These are phyloP conservation scores for Fusarium sp. DNA, from an alignment of 2,329 filamentous ascomycete genomes.

Conservation along the genomic window DNA sequence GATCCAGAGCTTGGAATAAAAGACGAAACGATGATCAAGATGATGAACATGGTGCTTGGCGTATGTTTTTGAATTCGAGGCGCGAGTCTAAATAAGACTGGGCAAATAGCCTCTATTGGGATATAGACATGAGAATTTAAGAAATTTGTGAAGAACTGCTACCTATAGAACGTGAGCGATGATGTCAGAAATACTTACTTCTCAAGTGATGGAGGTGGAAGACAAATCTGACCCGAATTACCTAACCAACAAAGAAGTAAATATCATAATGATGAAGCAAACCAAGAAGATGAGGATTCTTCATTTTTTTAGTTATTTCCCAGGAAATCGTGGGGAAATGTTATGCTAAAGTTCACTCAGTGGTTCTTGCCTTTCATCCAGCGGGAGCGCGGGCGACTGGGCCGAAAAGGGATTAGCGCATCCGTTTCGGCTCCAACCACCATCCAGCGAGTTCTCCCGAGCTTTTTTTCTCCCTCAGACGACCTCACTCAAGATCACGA, in stretches of 20 bases:
- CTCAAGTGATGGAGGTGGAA: background rate
- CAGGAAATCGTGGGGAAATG: background rate
- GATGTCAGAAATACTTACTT: background rate
- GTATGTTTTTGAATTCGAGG: slow-evolving; percentile 42
- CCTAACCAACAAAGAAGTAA: background rate
- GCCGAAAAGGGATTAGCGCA: slow-evolving; percentile 51
- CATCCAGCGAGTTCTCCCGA: slow-evolving; percentile 59
- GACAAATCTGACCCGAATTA: background rate
- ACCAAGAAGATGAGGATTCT: background rate
- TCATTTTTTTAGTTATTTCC: background rate
- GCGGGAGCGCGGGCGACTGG: slow-evolving; percentile 20
- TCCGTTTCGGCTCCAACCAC: slow-evolving; percentile 43
- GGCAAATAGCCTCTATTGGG: slow-evolving; percentile 27
- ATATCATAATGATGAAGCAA: background rate
- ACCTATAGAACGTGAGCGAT: background rate
- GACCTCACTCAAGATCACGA: slow-evolving; percentile 47
- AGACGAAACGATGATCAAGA: slow-evolving; percentile 19
- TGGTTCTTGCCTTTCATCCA: slow-evolving; percentile 36
- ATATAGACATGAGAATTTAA: slow-evolving; percentile 41
- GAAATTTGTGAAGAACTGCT: slow-evolving; percentile 3
- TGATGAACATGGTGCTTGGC: slow-evolving; percentile 41
- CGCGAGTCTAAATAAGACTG: slow-evolving; percentile 32
- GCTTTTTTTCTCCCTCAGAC: slow-evolving; percentile 60
- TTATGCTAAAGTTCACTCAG: background rate
- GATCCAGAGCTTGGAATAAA: slow-evolving; percentile 78